phyloP scores from a whole-genome alignment of 1,284 basidiomycete species.

The Puccinia brachypodii region DNA sequence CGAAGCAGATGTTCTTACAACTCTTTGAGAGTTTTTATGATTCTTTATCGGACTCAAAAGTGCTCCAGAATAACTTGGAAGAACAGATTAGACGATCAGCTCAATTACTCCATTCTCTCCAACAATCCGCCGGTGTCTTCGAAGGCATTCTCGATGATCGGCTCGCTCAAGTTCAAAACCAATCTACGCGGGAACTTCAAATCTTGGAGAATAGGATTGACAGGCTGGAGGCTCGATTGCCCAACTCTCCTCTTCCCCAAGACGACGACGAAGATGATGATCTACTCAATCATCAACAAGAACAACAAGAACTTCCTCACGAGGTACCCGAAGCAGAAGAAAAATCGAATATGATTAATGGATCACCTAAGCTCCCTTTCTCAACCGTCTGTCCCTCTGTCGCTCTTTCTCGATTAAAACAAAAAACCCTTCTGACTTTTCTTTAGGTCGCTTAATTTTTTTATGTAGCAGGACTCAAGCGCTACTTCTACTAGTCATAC shows the following conservation, averaged over 20 bases:
- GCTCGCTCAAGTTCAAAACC: constrained; percentile 32
- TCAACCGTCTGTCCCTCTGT: neutral
- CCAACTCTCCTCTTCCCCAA: neutral
- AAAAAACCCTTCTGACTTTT: no score
- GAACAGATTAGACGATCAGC: constrained; percentile 49
- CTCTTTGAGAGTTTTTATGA: constrained; percentile 54
- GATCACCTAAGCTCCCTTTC: neutral
- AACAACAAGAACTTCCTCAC: no score
- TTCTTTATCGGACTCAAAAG: constrained; percentile 51
- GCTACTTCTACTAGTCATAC: neutral
- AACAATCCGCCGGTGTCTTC: constrained; percentile 49
- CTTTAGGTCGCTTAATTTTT: no score
- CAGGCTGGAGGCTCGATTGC: constrained; percentile 21
- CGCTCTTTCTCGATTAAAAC: neutral
- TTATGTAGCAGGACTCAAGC: constrained; percentile 12
- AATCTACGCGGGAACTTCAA: constrained; percentile 46
- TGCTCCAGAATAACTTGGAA: constrained; percentile 50
- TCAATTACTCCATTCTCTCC: constrained; percentile 50
- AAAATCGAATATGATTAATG: neutral
- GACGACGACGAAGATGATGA: neutral
- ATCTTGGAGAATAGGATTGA: constrained; percentile 48
- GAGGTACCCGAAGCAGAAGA: neutral
- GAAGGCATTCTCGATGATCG: constrained; percentile 45
- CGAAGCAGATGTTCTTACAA: constrained; percentile 52
- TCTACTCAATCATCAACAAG: neutral